Conservation (phyloP, 202 grass and related monocot species). For the Brachypodium distachyon region DNA sequence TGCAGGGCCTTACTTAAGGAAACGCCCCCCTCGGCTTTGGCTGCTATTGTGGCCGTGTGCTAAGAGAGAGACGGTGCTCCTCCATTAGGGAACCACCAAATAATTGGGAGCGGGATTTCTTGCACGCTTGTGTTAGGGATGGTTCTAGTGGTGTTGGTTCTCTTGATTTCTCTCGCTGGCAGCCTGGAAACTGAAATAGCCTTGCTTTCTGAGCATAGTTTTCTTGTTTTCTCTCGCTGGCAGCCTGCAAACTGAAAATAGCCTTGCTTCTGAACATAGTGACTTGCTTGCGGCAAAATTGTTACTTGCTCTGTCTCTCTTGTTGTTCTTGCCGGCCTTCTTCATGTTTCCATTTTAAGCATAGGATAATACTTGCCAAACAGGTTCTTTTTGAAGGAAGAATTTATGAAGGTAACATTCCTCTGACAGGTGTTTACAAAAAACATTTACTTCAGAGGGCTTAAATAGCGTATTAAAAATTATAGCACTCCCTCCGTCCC, state of each 20-base stretch:
- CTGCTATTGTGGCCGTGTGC: conserved; percentile 1
- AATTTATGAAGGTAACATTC: background rate
- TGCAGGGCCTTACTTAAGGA: conserved; percentile 34
- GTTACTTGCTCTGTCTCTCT: background rate
- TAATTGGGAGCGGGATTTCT: background rate
- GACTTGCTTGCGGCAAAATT: conserved; percentile 1
- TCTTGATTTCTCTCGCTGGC: background rate
- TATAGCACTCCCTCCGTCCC: no score
- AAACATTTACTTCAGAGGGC: background rate
- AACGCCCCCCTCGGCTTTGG: background rate
- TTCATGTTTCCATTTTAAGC: background rate
- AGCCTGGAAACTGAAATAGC: background rate
- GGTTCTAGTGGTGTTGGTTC: background rate
- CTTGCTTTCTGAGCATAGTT: conserved; percentile 12
- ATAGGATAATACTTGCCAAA: conserved; percentile 9
- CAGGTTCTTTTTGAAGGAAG: background rate
- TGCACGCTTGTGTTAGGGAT: background rate
- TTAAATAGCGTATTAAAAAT: background rate
- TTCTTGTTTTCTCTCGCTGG: background rate
- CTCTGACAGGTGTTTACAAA: background rate
- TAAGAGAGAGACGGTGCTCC: background rate
- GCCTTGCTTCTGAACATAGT: conserved; percentile 1
- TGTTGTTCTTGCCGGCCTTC: background rate
- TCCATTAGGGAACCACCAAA: conserved; percentile 3
- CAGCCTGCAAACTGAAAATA: background rate